Evolutionary conservation across 2,329 filamentous ascomycete species (phyloP), one percentile per base, ranked within the genome.

Genomic region (Chaetomium olivaceum): DNA sequence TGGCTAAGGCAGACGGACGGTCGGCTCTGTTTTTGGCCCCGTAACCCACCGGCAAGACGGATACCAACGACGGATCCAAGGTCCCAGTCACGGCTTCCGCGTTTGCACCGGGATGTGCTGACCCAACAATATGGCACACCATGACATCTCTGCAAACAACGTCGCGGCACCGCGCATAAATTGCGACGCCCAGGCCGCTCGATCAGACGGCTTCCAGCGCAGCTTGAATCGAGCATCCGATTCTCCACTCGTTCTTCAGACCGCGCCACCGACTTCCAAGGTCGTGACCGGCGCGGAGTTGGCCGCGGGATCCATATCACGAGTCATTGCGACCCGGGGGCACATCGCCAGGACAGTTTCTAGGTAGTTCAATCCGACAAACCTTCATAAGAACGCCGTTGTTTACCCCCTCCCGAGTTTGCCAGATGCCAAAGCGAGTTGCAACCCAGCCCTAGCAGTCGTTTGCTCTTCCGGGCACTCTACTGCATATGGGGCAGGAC

Each of bases 171-270:
- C 21, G 5, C 29, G 14, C 48, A 58, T 54, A 48, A 48, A 43
- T 46, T 19, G 43, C 21, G 46, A 46, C 36, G 12, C 54, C 31
- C 31, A 58, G 29, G 33, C 43, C 4, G n/a, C 12, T 29, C 29
- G n/a, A 25, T 27, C 43, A 27, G 29, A 1, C 21, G 43, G 61
- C 21, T 39, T 29, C 46, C 11, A 48, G 14, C 25, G 11, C 57
- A 14, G 23, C 43, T 29, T 16, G 36, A 51, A 48, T n/a, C 4
- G 29, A 16, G 19, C 6, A n/a, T 50, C 43, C 61, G 51, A 5
- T 63, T 68, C 62, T 60, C 67, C 67, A 63, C 65, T 60, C 61
- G 57, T 25, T 64, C 62, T n/a, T 63, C 39, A 29, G 48, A 58
- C 36, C 31, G 46, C 36, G 58, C 61, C 60, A 61, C 50, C n/a